Conservation (phyloP, 495 filamentous ascomycete genomes). For the Chaetomidium leptoderma region DNA sequence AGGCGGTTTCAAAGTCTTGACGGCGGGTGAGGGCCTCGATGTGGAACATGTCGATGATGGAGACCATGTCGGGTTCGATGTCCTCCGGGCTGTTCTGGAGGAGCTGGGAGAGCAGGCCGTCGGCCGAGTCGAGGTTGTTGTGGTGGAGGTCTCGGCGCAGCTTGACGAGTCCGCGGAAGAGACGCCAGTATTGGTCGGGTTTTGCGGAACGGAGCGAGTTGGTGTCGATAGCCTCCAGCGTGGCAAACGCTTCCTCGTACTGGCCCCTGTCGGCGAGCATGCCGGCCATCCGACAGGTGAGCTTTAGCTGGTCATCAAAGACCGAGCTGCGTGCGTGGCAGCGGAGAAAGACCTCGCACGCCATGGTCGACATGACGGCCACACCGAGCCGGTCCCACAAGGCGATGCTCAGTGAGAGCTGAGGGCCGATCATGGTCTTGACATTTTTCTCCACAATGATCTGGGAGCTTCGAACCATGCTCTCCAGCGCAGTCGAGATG, state of each 20-base stretch:
- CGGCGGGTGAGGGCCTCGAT: slow-evolving; percentile 67
- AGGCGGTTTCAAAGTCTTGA: slow-evolving; percentile 58
- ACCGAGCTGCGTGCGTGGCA: slow-evolving; percentile 63
- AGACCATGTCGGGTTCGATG: slow-evolving; percentile 63
- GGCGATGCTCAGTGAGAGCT: slow-evolving; percentile 65
- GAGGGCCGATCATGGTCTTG: slow-evolving; percentile 63
- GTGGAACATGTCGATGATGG: slow-evolving; percentile 63
- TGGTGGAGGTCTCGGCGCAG: slow-evolving; percentile 66
- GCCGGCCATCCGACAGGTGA: slow-evolving; percentile 44
- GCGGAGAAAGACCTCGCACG: slow-evolving; percentile 70
- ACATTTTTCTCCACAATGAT: slow-evolving; percentile 74
- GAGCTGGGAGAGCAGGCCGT: slow-evolving; percentile 59
- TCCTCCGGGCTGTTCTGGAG: slow-evolving; percentile 45
- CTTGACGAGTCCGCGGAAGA: slow-evolving; percentile 67
- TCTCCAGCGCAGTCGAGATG: slow-evolving; percentile 69
- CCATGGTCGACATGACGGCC: slow-evolving; percentile 59
- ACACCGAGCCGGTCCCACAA: slow-evolving; percentile 74
- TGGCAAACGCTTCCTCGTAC: slow-evolving; percentile 64
- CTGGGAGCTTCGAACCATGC: slow-evolving; percentile 74
- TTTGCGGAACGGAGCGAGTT: slow-evolving; percentile 71
- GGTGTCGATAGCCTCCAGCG: slow-evolving; percentile 61
- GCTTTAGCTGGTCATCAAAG: slow-evolving; percentile 73
- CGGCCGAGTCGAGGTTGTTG: slow-evolving; percentile 63
- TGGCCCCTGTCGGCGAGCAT: slow-evolving; percentile 53
- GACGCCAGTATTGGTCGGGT: slow-evolving; percentile 72